phyloP scores from a whole-genome alignment of 805 yeast species.

The Jamesozyma lodderae region DNA sequence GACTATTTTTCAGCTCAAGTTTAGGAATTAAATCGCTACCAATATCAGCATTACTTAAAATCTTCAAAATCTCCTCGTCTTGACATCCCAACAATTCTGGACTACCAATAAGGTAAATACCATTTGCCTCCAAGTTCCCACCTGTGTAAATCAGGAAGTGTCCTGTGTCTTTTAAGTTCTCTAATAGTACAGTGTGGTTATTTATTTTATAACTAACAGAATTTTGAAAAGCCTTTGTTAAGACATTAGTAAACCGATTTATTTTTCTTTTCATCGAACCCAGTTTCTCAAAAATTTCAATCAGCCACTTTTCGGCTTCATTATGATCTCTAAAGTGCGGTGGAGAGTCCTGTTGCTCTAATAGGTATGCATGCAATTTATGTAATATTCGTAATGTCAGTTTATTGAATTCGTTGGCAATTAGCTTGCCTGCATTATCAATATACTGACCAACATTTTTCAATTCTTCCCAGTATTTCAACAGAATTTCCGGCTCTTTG shows the following conservation, averaged over 20 bases:
- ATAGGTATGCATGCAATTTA: constrained; percentile 60
- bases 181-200: constrained; percentile 44
- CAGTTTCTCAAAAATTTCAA: constrained; percentile 57
- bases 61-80: constrained; percentile 36
- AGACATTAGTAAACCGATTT: constrained; percentile 60
- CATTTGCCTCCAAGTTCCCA: constrained; percentile 54
- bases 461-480: constrained; percentile 70
- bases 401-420: constrained; percentile 65
- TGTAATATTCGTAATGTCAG: constrained; percentile 60
- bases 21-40: constrained; percentile 40
- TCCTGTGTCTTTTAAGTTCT: constrained; percentile 49
- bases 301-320: constrained; percentile 55
- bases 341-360: constrained; percentile 62
- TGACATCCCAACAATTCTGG: constrained; percentile 32
- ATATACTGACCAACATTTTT: constrained; percentile 69
- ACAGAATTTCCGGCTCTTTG: constrained; percentile 85
- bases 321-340: constrained; percentile 32
- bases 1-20: constrained; percentile 25
- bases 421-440: constrained; percentile 70
- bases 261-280: constrained; percentile 75
- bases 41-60: constrained; percentile 39
- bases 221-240: constrained; percentile 66
- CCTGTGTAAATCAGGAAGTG: constrained; percentile 76
- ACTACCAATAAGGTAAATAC: constrained; percentile 75
- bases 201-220: constrained; percentile 53